Conservation (phyloP, 1,284 basidiomycete genomes). For the Ceratobasidium sp. region DNA sequence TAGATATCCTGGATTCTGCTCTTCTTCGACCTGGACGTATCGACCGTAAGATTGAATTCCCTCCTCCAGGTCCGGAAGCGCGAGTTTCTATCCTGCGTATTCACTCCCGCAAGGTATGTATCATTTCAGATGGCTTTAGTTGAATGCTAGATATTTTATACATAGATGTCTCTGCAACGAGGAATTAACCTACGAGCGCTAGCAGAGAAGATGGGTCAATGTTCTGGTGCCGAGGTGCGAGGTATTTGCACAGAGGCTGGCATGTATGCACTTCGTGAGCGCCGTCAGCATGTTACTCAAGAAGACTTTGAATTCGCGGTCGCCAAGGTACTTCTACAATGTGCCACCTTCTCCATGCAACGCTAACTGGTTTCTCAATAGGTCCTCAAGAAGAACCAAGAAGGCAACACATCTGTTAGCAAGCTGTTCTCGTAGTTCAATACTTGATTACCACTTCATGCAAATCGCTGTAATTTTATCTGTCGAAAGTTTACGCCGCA, state of each 20-base stretch:
- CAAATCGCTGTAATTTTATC: neutral
- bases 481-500: neutral
- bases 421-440: slow-evolving; percentile 69
- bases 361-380: slow-evolving; percentile 45
- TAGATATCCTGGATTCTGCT: slow-evolving; percentile 95
- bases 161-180: slow-evolving; percentile 94
- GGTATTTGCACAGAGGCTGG: slow-evolving; percentile 99
- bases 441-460: neutral
- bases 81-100: slow-evolving; percentile 96
- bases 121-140: slow-evolving; percentile 1
- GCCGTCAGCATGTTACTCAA: slow-evolving; percentile 95
- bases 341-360: neutral
- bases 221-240: slow-evolving; percentile 96
- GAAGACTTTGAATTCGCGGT: slow-evolving; percentile 99
- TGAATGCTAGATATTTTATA: neutral
- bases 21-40: slow-evolving; percentile 95
- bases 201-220: slow-evolving; percentile 99
- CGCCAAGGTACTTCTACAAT: slow-evolving; percentile 70
- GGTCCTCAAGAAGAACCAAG: slow-evolving; percentile 92
- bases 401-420: slow-evolving; percentile 88
- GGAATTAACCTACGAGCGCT: slow-evolving; percentile 95
- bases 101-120: slow-evolving; percentile 88
- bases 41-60: slow-evolving; percentile 99
- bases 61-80: slow-evolving; percentile 96
- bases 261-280: slow-evolving; percentile 96